A percentile compares a stretch with the other conserved stretches of the same genome.
Conservation (phyloP, 2,329 filamentous ascomycete genomes). For the Sclerotiophoma versabilis region DNA sequence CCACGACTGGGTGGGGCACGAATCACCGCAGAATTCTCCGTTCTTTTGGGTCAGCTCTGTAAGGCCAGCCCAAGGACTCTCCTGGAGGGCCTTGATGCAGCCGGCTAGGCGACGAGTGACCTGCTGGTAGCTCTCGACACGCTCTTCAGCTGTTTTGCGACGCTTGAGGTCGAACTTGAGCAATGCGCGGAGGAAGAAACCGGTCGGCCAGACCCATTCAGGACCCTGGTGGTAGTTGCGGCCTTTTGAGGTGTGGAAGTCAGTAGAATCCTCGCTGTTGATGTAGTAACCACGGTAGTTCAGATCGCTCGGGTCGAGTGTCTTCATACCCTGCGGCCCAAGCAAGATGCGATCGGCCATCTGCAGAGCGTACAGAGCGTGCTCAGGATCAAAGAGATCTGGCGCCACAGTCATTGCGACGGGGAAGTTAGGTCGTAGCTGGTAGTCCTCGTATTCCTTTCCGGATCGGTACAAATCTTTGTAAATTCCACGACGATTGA, state of each 20-base stretch:
- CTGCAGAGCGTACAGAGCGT: constrained; percentile 81
- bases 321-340: constrained; percentile 93
- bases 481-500: constrained; percentile 96
- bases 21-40: constrained; percentile 84
- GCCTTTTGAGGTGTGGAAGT: constrained; percentile 92
- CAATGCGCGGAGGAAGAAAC: constrained; percentile 91
- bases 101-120: constrained; percentile 81
- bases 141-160: constrained; percentile 69
- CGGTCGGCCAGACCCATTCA: constrained; percentile 97
- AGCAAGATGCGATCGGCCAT: constrained; percentile 80
- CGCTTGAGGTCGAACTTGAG: constrained; percentile 87
- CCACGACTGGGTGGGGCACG: constrained; percentile 97
- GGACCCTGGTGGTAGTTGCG: constrained; percentile 98
- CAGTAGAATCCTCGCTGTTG: constrained; percentile 90
- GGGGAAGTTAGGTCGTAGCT: constrained; percentile 90
- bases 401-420: constrained; percentile 96
- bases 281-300: constrained; percentile 96
- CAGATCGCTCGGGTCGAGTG: constrained; percentile 86
- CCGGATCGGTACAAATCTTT: constrained; percentile 94
- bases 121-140: constrained; percentile 92
- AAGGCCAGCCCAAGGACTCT: constrained; percentile 86
- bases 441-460: constrained; percentile 97
- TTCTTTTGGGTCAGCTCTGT: constrained; percentile 92
- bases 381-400: constrained; percentile 78
- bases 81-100: constrained; percentile 83